Evolutionary conservation across 2,329 filamentous ascomycete genomes (phyloP), one percentile per base, ranked within the genome.

Genomic region (Trichothecium roseum): DNA sequence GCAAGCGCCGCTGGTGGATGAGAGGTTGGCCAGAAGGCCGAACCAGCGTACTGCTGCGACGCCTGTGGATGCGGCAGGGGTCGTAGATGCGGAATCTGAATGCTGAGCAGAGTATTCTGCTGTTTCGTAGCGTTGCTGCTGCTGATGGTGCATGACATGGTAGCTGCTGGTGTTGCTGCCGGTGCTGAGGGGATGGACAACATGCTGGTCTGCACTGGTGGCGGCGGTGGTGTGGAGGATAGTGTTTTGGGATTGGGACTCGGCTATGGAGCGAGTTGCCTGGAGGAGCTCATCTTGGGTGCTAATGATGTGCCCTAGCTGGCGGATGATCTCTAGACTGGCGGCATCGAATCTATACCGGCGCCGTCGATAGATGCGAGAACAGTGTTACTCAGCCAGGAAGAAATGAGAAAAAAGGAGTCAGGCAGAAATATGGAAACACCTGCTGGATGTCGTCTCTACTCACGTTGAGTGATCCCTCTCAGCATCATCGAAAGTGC

Each of bases 311-410:
- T 46, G 45, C 5, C 39, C 38, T 13, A 50, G 31, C 26, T 50
- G 47, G 13, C 46, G 39, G 9, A 59, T 38, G 12, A 59, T 59
- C 30, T 53, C 54, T 4, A 59, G 36, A 20, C 51, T 59, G n/a
- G 56, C 56, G 16, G 53, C 47, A 30, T 59, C 55, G 24, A 55
- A 59, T 26, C 55, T 58, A n/a, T 5, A 4, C 3, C 14, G n/a
- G n/a, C n/a, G n/a, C n/a, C n/a, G n/a, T n/a, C n/a, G n/a, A n/a
- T n/a, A n/a, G n/a, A n/a, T n/a, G n/a, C n/a, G n/a, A n/a, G n/a
- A n/a, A n/a, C n/a, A n/a, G n/a, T n/a, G n/a, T n/a, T n/a, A n/a
- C n/a, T n/a, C n/a, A n/a, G n/a, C n/a, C n/a, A n/a, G n/a, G n/a
- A n/a, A n/a, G n/a, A n/a, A n/a, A n/a, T n/a, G n/a, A n/a, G n/a